A percentile compares a stretch with the other conserved stretches of the same genome.
These are phyloP conservation scores for Zymoseptoria ardabiliae DNA, from an alignment of 2,329 filamentous ascomycete species.

Conservation along the genomic window DNA sequence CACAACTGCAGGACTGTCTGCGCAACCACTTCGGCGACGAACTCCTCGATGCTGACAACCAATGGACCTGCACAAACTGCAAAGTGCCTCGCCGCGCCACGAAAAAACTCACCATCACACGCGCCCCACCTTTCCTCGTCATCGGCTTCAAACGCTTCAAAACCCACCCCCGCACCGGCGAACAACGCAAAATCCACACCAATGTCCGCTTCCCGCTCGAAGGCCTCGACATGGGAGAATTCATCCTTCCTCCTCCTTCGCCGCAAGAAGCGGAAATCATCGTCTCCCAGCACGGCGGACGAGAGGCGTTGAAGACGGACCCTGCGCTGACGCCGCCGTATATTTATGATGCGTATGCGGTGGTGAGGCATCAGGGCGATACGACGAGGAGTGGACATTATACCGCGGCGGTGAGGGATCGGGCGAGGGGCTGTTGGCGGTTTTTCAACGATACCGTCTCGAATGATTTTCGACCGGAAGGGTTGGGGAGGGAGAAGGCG, in stretches of 20 bases:
- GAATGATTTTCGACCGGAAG: slow-evolving; percentile 51
- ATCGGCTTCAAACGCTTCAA: slow-evolving; percentile 68
- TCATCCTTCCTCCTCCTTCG: slow-evolving; percentile 45
- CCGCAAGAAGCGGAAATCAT: slow-evolving; percentile 27
- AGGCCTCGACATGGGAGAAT: slow-evolving; percentile 56
- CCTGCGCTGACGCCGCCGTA: slow-evolving; percentile 50
- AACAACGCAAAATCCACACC: slow-evolving; percentile 60
- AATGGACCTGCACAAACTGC: slow-evolving; percentile 69
- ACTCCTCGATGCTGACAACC: slow-evolving; percentile 57
- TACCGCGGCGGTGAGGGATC: slow-evolving; percentile 52
- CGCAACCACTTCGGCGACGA: slow-evolving; percentile 63
- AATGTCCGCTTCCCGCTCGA: slow-evolving; percentile 71
- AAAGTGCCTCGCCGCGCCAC: slow-evolving; percentile 58
- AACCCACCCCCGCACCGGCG: slow-evolving; percentile 45
- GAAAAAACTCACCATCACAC: slow-evolving; percentile 66
- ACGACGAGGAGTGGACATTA: slow-evolving; percentile 72
- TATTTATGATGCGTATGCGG: slow-evolving; percentile 77
- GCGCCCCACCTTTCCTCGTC: slow-evolving; percentile 71
- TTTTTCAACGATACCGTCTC: slow-evolving; percentile 53
- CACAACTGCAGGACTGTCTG: slow-evolving; percentile 62
- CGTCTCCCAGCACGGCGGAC: slow-evolving; percentile 29
- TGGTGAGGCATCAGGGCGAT: slow-evolving; percentile 67
- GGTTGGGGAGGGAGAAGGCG: slow-evolving; percentile 30
- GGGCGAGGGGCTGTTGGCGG: slow-evolving; percentile 49
- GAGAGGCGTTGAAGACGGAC: slow-evolving; percentile 2